A percentile compares a stretch with the other conserved stretches of the same genome.
Evolutionary conservation across 805 yeast genomes (phyloP).

Genomic region (Alloascoidea africana): DNA sequence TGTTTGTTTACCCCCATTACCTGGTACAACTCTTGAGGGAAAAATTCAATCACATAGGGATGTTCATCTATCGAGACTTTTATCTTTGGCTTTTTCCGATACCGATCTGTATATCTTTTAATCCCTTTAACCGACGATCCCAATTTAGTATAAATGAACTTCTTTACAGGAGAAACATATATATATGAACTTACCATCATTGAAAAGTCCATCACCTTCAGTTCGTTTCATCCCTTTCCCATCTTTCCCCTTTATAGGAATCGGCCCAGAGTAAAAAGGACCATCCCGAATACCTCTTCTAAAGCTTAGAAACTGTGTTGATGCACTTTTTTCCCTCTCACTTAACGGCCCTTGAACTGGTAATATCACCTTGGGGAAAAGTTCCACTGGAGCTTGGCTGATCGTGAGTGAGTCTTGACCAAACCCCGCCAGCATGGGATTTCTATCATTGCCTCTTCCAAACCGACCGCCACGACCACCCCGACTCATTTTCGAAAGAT

Average conservation of each 20-base stretch:
- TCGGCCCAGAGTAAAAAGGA: conserved; percentile 13
- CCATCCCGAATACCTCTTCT: conserved; percentile 12
- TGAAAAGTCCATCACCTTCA: background rate
- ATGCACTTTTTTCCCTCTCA: conserved; percentile 9
- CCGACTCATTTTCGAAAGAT: conserved; percentile 8
- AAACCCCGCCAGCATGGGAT: background rate
- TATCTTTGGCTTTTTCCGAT: conserved; percentile 51
- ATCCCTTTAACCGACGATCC: conserved; percentile 63
- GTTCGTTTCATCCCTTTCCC: background rate
- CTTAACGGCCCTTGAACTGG: conserved; percentile 10
- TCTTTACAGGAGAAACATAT: background rate
- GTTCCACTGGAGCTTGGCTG: conserved; percentile 11
- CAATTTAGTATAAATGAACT: background rate
- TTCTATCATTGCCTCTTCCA: conserved; percentile 15
- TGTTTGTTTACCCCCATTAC: conserved; percentile 52
- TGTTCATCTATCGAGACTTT: conserved; percentile 66
- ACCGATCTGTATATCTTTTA: conserved; percentile 69
- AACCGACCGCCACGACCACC: conserved; percentile 11
- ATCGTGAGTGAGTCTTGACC: conserved; percentile 7
- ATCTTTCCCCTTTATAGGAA: background rate
- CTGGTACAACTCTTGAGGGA: conserved; percentile 63
- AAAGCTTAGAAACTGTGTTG: conserved; percentile 11
- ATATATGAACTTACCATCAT: background rate
- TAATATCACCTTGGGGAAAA: conserved; percentile 10
- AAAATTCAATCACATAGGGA: conserved; percentile 54